phyloP scores from a whole-genome alignment of 192 early-diverging fungal genomes.

The Backusella tuberculispora region DNA sequence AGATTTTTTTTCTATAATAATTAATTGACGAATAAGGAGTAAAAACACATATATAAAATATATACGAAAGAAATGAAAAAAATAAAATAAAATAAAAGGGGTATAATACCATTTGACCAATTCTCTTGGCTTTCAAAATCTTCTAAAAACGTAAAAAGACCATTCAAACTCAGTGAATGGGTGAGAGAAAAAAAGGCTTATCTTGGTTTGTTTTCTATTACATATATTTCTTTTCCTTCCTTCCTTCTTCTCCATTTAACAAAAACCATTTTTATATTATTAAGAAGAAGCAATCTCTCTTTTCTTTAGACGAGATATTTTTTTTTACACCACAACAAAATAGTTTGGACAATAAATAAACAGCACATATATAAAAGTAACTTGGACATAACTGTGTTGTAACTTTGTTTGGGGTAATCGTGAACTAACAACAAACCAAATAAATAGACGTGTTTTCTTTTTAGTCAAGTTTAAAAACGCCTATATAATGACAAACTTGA shows the following conservation, averaged over 20 bases:
- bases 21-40: neutral
- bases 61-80: neutral
- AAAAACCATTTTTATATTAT: neutral
- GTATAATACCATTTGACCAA: neutral
- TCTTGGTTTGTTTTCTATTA: neutral
- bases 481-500: neutral
- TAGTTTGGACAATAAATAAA: neutral
- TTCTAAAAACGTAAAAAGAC: neutral
- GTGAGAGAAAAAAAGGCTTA: conserved; percentile 6
- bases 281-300: conserved; percentile 3
- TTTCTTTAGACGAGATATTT: neutral
- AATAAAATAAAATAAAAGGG: neutral
- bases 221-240: neutral
- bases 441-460: conserved; percentile 1
- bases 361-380: neutral
- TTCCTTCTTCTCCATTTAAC: neutral
- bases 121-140: conserved; percentile 9
- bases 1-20: neutral
- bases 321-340: neutral
- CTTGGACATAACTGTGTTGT: neutral
- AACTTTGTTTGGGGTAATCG: neutral
- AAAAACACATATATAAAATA: neutral
- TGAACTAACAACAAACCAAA: neutral
- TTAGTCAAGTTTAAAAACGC: neutral
- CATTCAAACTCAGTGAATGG: neutral